Evolutionary conservation across 495 filamentous ascomycete species (phyloP), one percentile per base, ranked within the genome.

Genomic region (Daldinia concentrica): DNA sequence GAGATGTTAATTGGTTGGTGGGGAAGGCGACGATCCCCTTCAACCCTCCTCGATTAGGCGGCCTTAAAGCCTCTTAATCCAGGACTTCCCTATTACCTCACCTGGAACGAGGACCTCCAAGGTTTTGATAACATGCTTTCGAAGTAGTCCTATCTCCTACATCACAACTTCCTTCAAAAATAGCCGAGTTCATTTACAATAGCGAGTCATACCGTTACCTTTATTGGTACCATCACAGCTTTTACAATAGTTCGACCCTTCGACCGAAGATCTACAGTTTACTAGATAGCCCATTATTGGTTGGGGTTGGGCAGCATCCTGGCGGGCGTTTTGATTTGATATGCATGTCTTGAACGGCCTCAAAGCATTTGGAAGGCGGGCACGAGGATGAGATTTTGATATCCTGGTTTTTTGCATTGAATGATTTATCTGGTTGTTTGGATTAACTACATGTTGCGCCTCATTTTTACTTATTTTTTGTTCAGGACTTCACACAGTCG

Each of bases 371-470:
- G 59, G n/a, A 54, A 50, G 65, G 50, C 36, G 32, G 70, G 62
- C 51, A 65, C 19, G 66, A 58, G 32, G 66, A 58, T 41, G 58
- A 58, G 19, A 58, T 59, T 41, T 32, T 52, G 61, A 66, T 73
- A 73, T 69, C 60, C 65, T 61, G 57, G 22, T 73, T 73, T 73
- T 30, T 51, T 69, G 64, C 64, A 68, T 73, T 62, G 60, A 48
- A 50, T 52, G 64, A 65, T 62, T 65, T 58, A 68, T 51, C 32
- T 56, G 48, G 57, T 24, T 68, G 5, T 68, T 68, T 64, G 58
- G 27, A 45, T 68, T 45, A 43, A 39, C 57, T 65, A 57, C 62
- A 68, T 68, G 64, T 58, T 43, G 15, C 45, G 37, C 36, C 41
- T 41, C 50, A 9, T 58, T 45, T 48, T 32, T 32, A 8, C 7